phyloP scores from a whole-genome alignment of 2,329 filamentous ascomycete genomes.

The Colletotrichum sp. region DNA sequence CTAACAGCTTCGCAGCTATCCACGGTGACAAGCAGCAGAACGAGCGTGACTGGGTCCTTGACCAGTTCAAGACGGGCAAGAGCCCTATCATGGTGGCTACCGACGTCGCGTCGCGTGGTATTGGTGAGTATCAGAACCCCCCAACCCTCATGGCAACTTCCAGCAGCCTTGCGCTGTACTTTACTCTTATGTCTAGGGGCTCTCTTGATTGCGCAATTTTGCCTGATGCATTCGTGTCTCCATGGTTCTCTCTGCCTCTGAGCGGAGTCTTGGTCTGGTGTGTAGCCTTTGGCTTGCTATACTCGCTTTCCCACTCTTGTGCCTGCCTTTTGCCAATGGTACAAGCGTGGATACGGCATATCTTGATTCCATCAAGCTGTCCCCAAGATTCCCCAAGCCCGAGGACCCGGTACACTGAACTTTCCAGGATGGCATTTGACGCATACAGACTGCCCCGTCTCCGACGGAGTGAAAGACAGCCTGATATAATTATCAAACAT shows the following conservation, averaged over 20 bases:
- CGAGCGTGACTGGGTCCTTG: slow-evolving; percentile 98
- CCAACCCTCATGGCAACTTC: slow-evolving; percentile 55
- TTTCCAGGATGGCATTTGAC: slow-evolving; percentile 59
- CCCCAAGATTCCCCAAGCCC: slow-evolving; percentile 62
- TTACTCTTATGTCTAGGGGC: slow-evolving; percentile 92
- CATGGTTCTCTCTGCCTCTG: slow-evolving; percentile 72
- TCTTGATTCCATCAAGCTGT: slow-evolving; percentile 80
- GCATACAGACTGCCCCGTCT: slow-evolving; percentile 66
- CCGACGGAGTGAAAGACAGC: slow-evolving; percentile 61
- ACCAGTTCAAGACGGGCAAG: slow-evolving; percentile 99
- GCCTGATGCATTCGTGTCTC: slow-evolving; percentile 87
- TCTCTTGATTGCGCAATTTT: slow-evolving; percentile 88
- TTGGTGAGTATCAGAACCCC: slow-evolving; percentile 85
- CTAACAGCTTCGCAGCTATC: slow-evolving; percentile 70
- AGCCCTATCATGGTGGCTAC: slow-evolving; percentile 99
- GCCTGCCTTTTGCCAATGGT: slow-evolving; percentile 64
- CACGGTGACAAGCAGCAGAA: slow-evolving; percentile 99
- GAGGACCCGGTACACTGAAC: slow-evolving; percentile 62
- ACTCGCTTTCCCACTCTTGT: slow-evolving; percentile 80
- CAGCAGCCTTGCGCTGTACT: slow-evolving; percentile 74
- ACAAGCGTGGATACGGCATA: slow-evolving; percentile 81
- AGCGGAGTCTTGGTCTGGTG: slow-evolving; percentile 86
- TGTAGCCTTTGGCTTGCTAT: slow-evolving; percentile 71
- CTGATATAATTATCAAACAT: slow-evolving; percentile 54
- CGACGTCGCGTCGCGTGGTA: slow-evolving; percentile 99